Base-by-base conservation (phyloP, 2,329 filamentous ascomycete genomes). In the Metarhizium brunneum region DNA sequence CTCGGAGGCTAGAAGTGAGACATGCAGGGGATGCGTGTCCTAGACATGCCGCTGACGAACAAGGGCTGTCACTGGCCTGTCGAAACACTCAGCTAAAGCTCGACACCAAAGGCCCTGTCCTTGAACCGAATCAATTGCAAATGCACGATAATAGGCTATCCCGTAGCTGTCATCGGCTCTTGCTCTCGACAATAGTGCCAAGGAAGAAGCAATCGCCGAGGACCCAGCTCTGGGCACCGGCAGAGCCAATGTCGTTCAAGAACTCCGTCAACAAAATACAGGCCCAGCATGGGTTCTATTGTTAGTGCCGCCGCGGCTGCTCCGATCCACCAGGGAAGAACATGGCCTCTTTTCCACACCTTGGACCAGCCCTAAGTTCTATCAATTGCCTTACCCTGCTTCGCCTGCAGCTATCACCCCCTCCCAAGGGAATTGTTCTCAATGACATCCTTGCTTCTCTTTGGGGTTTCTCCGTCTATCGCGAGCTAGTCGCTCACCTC, bases 1-100 rank as follows among this genome's bases (percentile, higher is more conserved):
- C 62, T 71, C 65, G 66, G 55, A 69, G 65, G 51, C 38, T 59
- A 53, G 52, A 59, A 67, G 63, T 68, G 63, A 73, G 70, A 73
- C 71, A 72, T 66, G 62, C 60, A 61, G 60, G 47, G 58, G 57
- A 61, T 63, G 65, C 62, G 68, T 66, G 66, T 68, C 67, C 59
- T 1, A 62, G 70, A 71, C 68, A 68, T 65, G 61, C 65, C 68
- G 62, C 59, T 59, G 52, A 56, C 52, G 55, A 62, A 63, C 61
- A 59, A 63, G 58, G 52, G 60, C 56, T 25, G n/a, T 16, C 42
- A 25, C 16, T 18, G 11, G 4, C 3, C 42, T 13, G 8, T 6
- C 6, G 10, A 35, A 7, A 35, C 32, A 45, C 42, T 45, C 42
- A 45, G 45, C 20, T 48, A 48, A 20, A 32, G 25, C 10, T 8